phyloP scores from a whole-genome alignment of 2,329 filamentous ascomycete genomes.

The Ophiostoma perfectum region DNA sequence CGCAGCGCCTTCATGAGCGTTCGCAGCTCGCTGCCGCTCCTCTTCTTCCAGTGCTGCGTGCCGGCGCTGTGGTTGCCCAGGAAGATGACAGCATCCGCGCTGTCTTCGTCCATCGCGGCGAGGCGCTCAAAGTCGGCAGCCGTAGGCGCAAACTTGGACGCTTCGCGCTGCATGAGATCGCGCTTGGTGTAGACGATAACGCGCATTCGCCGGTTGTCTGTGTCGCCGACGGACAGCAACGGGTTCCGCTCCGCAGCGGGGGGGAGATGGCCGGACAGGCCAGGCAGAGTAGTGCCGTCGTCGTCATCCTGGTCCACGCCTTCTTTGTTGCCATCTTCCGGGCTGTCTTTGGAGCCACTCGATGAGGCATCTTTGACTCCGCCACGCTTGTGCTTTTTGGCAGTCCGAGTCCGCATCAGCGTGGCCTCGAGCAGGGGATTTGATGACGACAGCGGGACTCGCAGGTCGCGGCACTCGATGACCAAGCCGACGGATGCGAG shows the following conservation, averaged over 20 bases:
- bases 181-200: constrained; percentile 88
- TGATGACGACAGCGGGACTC: constrained; percentile 79
- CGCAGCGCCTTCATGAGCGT: constrained; percentile 46
- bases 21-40: constrained; percentile 29
- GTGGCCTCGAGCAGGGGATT: constrained; percentile 84
- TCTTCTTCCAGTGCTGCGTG: constrained; percentile 37
- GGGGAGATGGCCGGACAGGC: constrained; percentile 19
- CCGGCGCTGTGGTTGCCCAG: constrained; percentile 39
- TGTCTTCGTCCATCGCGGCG: constrained; percentile 39
- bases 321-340: too few relatives aligned
- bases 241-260: constrained; percentile 41
- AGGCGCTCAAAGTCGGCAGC: constrained; percentile 29
- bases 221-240: constrained; percentile 33
- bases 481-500: constrained; percentile 79
- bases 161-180: constrained; percentile 56
- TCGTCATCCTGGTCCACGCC: neutral
- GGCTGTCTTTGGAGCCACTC: too few relatives aligned
- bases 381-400: neutral
- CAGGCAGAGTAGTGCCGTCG: constrained; percentile 14
- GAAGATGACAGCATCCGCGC: constrained; percentile 34
- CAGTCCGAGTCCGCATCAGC: constrained; percentile 37
- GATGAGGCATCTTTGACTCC: neutral
- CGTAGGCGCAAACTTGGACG: constrained; percentile 10
- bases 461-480: constrained; percentile 90
- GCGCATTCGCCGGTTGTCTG: constrained; percentile 37